phyloP scores from a whole-genome alignment of 257 asterid species.

The Solanum tarijense region DNA sequence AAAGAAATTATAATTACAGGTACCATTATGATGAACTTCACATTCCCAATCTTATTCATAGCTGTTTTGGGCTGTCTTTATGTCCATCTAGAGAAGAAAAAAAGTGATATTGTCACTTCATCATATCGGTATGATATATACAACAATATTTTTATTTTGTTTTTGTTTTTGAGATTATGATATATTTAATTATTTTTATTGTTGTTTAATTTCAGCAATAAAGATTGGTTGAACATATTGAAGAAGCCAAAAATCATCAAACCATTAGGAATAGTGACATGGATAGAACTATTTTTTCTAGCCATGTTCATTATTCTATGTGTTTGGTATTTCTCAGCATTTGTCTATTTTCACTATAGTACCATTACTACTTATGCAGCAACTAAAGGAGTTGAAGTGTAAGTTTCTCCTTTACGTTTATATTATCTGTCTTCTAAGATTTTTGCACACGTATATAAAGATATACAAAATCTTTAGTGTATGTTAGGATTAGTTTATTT shows the following conservation, averaged over 20 bases:
- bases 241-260: slow-evolving; percentile 58
- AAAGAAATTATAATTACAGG: slow-evolving; percentile 21
- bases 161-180: background rate
- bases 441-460: background rate
- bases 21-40: slow-evolving; percentile 83
- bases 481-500: too few relatives aligned
- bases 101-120: background rate
- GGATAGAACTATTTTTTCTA: slow-evolving; percentile 54
- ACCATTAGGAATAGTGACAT: slow-evolving; percentile 62
- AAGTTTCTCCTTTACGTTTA: slow-evolving; percentile 2
- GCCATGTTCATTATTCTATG: slow-evolving; percentile 64
- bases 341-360: slow-evolving; percentile 56
- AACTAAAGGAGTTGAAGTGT: slow-evolving; percentile 55
- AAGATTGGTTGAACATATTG: slow-evolving; percentile 24
- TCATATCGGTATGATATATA: background rate
- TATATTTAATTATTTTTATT: background rate
- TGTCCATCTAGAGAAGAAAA: slow-evolving; percentile 55
- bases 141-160: background rate
- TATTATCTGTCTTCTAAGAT: background rate
- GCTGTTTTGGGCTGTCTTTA: slow-evolving; percentile 85
- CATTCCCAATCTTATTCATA: slow-evolving; percentile 83
- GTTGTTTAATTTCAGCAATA: slow-evolving; percentile 1
- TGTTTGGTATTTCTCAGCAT: slow-evolving; percentile 70
- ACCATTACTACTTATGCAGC: slow-evolving; percentile 25
- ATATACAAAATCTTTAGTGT: background rate